Conservation (phyloP, 2,329 filamentous ascomycete species). For the Penicillium sclerotigenum region DNA sequence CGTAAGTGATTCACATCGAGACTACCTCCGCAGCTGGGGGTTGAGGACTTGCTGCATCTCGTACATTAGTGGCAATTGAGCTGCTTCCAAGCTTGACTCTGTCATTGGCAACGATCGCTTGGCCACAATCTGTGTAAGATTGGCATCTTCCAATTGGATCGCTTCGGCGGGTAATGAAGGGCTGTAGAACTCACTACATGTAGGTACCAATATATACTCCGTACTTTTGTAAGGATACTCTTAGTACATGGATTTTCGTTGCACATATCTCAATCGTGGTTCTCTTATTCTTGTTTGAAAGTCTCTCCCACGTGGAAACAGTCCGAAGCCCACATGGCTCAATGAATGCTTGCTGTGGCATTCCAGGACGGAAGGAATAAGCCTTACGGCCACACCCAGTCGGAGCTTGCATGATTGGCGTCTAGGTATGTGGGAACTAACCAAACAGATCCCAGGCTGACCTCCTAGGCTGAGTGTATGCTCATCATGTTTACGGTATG, state of each 20-base stretch:
- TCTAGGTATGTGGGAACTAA: not conserved
- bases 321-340: constrained; percentile 1
- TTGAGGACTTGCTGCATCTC: constrained; percentile 4
- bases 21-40: constrained; percentile 6
- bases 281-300: not conserved
- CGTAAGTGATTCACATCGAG: constrained; percentile 21
- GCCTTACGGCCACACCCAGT: not conserved
- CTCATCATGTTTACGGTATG: not conserved
- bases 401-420: not conserved
- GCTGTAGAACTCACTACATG: not conserved
- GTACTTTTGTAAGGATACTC: not conserved
- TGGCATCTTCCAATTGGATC: not conserved
- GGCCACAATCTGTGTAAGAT: not conserved
- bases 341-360: not conserved
- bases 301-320: not conserved
- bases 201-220: not conserved
- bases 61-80: constrained; percentile 2
- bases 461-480: not conserved
- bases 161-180: not conserved
- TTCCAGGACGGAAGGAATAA: not conserved
- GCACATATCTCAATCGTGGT: not conserved
- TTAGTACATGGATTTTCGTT: not conserved
- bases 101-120: not conserved
- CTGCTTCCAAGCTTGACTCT: not conserved
- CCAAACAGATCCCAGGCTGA: not conserved